Conservation (phyloP, 768 basidiomycete genomes). For the Pluteus cervinus region DNA sequence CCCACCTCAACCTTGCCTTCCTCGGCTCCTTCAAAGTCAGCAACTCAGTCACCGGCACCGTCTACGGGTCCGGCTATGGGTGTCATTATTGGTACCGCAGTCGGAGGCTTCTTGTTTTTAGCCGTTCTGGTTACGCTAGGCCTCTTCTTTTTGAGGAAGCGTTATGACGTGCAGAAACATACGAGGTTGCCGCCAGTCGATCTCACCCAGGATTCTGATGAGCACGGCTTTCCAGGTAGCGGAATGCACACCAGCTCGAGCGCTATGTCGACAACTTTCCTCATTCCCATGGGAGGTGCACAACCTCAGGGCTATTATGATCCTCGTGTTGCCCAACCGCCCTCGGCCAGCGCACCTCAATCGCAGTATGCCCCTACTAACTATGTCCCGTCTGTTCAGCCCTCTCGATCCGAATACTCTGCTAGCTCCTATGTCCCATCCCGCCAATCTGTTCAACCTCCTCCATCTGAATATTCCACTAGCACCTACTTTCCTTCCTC, state of each 20-base stretch:
- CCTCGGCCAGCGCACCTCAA: constrained; percentile 6
- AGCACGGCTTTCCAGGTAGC: too few species aligned
- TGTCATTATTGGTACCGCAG: constrained; percentile 45
- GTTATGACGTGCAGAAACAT: constrained; percentile 18
- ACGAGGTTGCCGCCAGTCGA: too few species aligned
- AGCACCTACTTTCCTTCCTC: neutral
- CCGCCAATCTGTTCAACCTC: constrained; percentile 10
- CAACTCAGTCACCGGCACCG: constrained; percentile 12
- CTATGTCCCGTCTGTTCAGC: too few species aligned
- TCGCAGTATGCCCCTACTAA: constrained; percentile 6
- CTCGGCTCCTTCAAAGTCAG: constrained; percentile 13
- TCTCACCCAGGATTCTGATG: constrained; percentile 28
- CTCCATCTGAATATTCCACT: constrained; percentile 17
- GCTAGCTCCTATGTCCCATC: too few species aligned
- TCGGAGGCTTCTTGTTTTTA: constrained; percentile 48
- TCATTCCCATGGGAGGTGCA: too few species aligned
- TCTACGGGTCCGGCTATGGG: constrained; percentile 29
- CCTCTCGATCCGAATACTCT: too few species aligned
- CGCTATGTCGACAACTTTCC: too few species aligned
- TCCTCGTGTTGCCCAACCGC: too few species aligned
- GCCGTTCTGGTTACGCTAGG: constrained; percentile 45
- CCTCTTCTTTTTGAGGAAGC: constrained; percentile 42
- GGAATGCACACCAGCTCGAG: too few species aligned
- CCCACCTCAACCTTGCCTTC: constrained; percentile 19
- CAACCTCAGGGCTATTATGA: too few species aligned